These are phyloP conservation scores for Cryptosporidium sp. DNA, from an alignment of 169 alveolate species.

Conservation along the genomic window DNA sequence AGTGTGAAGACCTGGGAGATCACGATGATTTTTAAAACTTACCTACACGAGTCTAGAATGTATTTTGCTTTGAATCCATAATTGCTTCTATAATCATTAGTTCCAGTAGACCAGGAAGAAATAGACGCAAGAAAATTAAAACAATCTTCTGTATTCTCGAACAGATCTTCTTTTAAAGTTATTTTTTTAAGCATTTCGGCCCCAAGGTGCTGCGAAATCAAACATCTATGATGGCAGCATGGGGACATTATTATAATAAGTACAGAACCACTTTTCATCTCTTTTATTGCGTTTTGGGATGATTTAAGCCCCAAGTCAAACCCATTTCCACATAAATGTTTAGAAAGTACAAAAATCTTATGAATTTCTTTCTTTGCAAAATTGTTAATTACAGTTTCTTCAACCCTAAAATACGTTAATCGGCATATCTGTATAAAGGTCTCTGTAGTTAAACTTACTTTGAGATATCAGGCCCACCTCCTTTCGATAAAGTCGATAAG, in stretches of 20 bases:
- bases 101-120: constrained; percentile 73
- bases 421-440: too few species aligned
- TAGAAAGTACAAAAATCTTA: constrained; percentile 33
- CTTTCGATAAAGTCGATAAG: constrained; percentile 18
- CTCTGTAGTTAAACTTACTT: constrained; percentile 32
- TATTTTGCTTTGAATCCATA: constrained; percentile 61
- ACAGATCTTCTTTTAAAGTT: background rate
- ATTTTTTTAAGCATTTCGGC: constrained; percentile 1
- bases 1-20: background rate
- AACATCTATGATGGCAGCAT: constrained; percentile 65
- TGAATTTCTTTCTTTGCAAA: constrained; percentile 2
- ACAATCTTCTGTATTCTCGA: background rate
- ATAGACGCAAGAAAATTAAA: constrained; percentile 16
- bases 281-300: background rate
- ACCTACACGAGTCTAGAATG: constrained; percentile 65
- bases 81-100: constrained; percentile 34
- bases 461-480: constrained; percentile 66
- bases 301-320: constrained; percentile 47
- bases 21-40: background rate
- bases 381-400: constrained; percentile 4
- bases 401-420: constrained; percentile 14
- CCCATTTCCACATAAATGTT: constrained; percentile 73
- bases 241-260: constrained; percentile 34
- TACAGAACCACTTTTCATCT: constrained; percentile 34
- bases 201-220: constrained; percentile 33